A percentile compares a stretch with the other conserved stretches of the same genome.
phyloP scores from a whole-genome alignment of 2,329 filamentous ascomycete genomes.

The Fusarium humuli region DNA sequence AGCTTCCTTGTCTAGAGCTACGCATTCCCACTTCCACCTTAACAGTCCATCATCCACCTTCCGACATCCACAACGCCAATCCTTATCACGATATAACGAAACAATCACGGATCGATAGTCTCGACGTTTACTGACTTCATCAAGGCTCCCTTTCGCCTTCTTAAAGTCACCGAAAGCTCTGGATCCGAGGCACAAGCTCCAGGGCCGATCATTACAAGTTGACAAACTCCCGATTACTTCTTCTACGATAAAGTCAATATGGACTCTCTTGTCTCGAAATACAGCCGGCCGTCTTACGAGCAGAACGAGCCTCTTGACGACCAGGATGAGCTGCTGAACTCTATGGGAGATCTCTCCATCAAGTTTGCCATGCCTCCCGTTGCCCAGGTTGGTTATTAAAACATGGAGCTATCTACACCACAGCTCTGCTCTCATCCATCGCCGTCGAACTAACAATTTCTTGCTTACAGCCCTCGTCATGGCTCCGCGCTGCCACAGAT shows the following conservation, averaged over 20 bases:
- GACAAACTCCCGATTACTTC: slow-evolving; percentile 6
- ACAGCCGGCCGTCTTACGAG: slow-evolving; percentile 82
- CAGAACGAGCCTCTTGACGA: slow-evolving; percentile 77
- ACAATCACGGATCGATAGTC: slow-evolving; percentile 14
- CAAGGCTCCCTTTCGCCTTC: neutral
- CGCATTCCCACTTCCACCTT: slow-evolving; percentile 31
- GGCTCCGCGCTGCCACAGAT: slow-evolving; percentile 96
- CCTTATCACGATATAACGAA: slow-evolving; percentile 28
- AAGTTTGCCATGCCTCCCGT: slow-evolving; percentile 96
- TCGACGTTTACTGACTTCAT: neutral
- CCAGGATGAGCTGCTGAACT: slow-evolving; percentile 79
- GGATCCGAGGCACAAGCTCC: slow-evolving; percentile 16
- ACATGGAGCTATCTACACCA: neutral
- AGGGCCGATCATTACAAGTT: slow-evolving; percentile 17
- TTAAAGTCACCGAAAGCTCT: slow-evolving; percentile 12
- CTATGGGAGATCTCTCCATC: slow-evolving; percentile 81
- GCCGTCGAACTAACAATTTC: slow-evolving; percentile 14
- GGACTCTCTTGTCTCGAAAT: slow-evolving; percentile 93
- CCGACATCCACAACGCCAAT: slow-evolving; percentile 16
- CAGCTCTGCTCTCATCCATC: neutral
- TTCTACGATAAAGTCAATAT: slow-evolving; percentile 62
- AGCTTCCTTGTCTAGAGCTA: slow-evolving; percentile 43
- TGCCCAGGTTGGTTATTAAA: slow-evolving; percentile 74
- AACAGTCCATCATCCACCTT: slow-evolving; percentile 16
- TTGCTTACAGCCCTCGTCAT: slow-evolving; percentile 78